Base-by-base conservation (phyloP, 2,329 filamentous ascomycete species). In the Parasarocladium wereldwijsianum region DNA sequence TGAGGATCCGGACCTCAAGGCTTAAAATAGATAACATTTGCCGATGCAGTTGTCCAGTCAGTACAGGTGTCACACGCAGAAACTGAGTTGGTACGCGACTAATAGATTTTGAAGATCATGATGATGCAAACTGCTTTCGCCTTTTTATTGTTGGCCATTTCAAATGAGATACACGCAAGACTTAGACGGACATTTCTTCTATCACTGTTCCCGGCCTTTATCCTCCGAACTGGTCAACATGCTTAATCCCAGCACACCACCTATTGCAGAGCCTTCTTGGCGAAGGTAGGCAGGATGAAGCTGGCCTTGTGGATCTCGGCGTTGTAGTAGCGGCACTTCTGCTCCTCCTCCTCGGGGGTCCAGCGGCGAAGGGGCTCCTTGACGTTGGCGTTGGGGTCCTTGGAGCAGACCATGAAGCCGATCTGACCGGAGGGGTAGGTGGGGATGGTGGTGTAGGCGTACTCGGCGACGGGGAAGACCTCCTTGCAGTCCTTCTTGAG, bases 351-450 rank as follows among this genome's bases (percentile, higher is more conserved):
- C 60, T 92, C 86, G 40, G 67, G 53, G 39, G 73, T 66, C 78
- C 85, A 93, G 46, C 60, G 66, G 50, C 90, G 79, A 38, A 94
- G 51, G 32, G 90, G 90, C 59, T 76, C 81, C 57, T 71, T 83
- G 52, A 96, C 70, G 60, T 98, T 71, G 55, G 76, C 73, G 51
- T 60, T 74, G 54, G 75, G 64, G 54, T 96, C 87, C 75, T 98
- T 96, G 77, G 70, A 82, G 76, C 90, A 96, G 52, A 98, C 83
- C 86, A 98, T 94, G 77, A 98, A 98, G 54, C 90, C 90, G 50
- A 98, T 98, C 67, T 98, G 90, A 54, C 90, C 90, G 34, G 84
- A 93, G 42, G 90, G 90, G 69, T 98, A 98, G 52, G 90, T 98
- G 36, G 90, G 90, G 58, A 98, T 98, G 48, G 87, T 96, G 50